phyloP scores from a whole-genome alignment of 129 eudicot genomes.

The Smallanthus sonchifolius region DNA sequence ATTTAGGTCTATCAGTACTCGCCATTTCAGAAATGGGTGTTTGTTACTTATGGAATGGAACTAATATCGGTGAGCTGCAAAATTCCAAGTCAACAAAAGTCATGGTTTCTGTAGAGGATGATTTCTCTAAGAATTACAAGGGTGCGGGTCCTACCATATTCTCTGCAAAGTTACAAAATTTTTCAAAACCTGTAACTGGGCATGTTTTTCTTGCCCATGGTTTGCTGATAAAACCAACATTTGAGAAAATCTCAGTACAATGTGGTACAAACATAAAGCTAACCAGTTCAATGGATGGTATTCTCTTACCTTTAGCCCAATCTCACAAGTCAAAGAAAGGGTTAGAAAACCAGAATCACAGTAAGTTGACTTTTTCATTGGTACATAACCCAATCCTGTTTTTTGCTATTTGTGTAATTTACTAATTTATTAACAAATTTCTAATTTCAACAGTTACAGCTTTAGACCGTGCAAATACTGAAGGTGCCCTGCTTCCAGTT shows the following conservation, averaged over 20 bases:
- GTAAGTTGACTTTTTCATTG: constrained; percentile 35
- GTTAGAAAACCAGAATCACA: constrained; percentile 38
- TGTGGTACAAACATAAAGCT: constrained; percentile 61
- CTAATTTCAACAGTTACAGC: constrained; percentile 70
- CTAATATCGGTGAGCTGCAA: constrained; percentile 50
- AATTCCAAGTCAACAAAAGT: constrained; percentile 66
- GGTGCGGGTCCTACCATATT: constrained; percentile 57
- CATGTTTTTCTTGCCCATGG: constrained; percentile 79
- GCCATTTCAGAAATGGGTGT: constrained; percentile 87
- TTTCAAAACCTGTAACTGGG: constrained; percentile 40
- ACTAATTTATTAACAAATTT: constrained; percentile 18
- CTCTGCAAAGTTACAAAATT: constrained; percentile 65
- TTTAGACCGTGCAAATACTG: constrained; percentile 85
- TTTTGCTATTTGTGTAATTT: constrained; percentile 2
- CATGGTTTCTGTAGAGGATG: constrained; percentile 38
- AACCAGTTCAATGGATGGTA: constrained; percentile 59
- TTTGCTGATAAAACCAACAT: constrained; percentile 66
- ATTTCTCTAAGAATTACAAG: constrained; percentile 36
- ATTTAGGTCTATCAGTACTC: constrained; percentile 54
- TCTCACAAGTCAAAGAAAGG: constrained; percentile 59
- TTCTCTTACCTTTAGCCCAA: constrained; percentile 61
- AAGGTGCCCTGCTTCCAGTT: constrained; percentile 71
- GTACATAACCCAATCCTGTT: not conserved
- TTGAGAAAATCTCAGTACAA: constrained; percentile 65
- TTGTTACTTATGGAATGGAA: constrained; percentile 77